Percentiles rank a stretch among this genome's conserved stretches.
Conservation (phyloP, 768 basidiomycete species). For the Russula lepida region DNA sequence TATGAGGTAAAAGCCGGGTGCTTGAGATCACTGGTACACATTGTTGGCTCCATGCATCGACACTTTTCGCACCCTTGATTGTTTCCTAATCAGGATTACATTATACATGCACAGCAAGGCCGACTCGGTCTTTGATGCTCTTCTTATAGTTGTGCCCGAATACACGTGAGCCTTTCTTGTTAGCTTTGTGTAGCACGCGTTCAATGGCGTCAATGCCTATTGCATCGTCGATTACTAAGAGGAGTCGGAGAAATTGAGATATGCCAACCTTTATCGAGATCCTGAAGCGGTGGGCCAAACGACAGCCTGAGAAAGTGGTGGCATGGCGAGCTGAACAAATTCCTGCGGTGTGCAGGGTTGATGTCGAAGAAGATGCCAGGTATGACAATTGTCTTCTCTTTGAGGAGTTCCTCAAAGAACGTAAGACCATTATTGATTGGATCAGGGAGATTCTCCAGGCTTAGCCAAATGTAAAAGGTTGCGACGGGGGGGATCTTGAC, state of each 20-base stretch:
- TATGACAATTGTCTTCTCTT: slow-evolving; percentile 84
- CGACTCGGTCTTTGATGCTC: slow-evolving; percentile 34
- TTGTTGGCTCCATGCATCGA: not conserved
- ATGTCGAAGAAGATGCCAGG: slow-evolving; percentile 89
- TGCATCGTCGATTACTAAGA: not conserved
- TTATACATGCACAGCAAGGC: slow-evolving; percentile 1
- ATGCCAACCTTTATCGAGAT: slow-evolving; percentile 61
- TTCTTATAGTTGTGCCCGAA: slow-evolving; percentile 70
- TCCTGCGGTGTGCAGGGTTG: slow-evolving; percentile 72
- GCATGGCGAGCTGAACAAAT: slow-evolving; percentile 85
- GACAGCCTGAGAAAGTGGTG: slow-evolving; percentile 84
- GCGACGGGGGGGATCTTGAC: slow-evolving; percentile 68
- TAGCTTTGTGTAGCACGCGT: slow-evolving; percentile 64
- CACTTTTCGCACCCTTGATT: not conserved
- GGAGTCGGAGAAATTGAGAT: not conserved
- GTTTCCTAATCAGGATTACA: not conserved
- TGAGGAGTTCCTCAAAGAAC: slow-evolving; percentile 91
- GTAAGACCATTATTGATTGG: slow-evolving; percentile 90
- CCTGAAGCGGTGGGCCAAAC: slow-evolving; percentile 74
- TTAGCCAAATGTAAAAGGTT: slow-evolving; percentile 95
- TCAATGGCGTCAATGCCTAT: slow-evolving; percentile 83
- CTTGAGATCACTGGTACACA: too few species aligned
- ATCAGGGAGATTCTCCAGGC: slow-evolving; percentile 65
- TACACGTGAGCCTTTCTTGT: slow-evolving; percentile 45
- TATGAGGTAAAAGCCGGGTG: not conserved